Conservation (phyloP, 116 monocot genomes). For the Posidonia oceanica region DNA sequence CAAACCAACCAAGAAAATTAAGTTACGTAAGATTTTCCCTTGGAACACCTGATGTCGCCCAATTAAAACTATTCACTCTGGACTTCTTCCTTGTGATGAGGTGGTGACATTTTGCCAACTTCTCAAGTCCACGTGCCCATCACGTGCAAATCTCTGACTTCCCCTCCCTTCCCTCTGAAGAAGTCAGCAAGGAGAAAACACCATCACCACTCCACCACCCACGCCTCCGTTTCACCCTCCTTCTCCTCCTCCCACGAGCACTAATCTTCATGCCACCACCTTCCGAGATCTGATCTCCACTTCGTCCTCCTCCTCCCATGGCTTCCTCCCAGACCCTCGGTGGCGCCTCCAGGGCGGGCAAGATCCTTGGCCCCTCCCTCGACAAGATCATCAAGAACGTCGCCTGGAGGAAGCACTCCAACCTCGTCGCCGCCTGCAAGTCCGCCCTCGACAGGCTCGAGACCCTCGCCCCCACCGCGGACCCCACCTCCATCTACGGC, state of each 20-base stretch:
- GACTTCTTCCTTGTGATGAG: too few relatives aligned
- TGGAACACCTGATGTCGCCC: too few relatives aligned
- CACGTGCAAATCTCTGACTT: neutral
- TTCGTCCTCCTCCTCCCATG: constrained; percentile 15
- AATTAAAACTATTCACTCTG: too few relatives aligned
- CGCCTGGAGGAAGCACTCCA: constrained; percentile 87
- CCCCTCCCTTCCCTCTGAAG: neutral
- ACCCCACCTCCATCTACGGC: constrained; percentile 17
- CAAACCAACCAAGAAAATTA: too few relatives aligned
- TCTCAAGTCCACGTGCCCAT: neutral
- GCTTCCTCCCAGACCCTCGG: constrained; percentile 33
- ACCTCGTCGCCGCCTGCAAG: constrained; percentile 81
- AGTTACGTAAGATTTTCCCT: too few relatives aligned
- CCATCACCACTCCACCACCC: too few relatives aligned
- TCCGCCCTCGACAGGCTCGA: constrained; percentile 73
- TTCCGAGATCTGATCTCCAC: constrained; percentile 12
- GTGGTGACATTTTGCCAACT: too few relatives aligned
- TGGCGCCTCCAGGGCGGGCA: constrained; percentile 50
- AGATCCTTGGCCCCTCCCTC: constrained; percentile 71
- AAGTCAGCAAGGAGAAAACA: neutral
- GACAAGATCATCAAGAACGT: constrained; percentile 98
- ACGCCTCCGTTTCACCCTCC: neutral
- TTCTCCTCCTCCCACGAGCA: neutral
- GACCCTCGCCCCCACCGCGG: constrained; percentile 19
- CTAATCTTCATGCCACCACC: neutral